A percentile compares a stretch with the other conserved stretches of the same genome.
Conservation (phyloP, 176 grass and related monocot genomes). For the Lolium multiflorum region DNA sequence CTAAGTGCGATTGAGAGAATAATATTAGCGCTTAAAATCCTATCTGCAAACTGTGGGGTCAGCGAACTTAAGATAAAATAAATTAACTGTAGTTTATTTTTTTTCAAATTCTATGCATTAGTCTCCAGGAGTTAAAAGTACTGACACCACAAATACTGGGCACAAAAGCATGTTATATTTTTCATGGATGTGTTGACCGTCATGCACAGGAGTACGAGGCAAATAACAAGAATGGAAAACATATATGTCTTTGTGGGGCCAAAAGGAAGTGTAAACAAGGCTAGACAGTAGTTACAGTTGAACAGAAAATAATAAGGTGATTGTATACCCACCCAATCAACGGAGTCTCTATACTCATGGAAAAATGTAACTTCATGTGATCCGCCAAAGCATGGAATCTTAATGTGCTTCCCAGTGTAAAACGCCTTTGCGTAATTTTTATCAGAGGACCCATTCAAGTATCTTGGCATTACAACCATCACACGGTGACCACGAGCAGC, state of each 20-base stretch:
- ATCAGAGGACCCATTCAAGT: slow-evolving; percentile 70
- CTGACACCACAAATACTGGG: neutral
- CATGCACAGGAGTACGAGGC: neutral
- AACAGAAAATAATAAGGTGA: slow-evolving; percentile 31
- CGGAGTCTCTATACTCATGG: slow-evolving; percentile 80
- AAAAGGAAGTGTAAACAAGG: slow-evolving; percentile 3
- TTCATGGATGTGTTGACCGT: neutral
- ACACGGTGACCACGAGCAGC: slow-evolving; percentile 91
- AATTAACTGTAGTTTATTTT: neutral
- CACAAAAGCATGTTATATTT: neutral
- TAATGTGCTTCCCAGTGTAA: slow-evolving; percentile 63
- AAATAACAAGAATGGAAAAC: slow-evolving; percentile 25
- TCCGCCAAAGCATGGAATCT: slow-evolving; percentile 77
- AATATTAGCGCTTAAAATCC: neutral
- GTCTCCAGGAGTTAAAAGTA: neutral
- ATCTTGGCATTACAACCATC: slow-evolving; percentile 94
- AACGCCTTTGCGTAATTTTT: slow-evolving; percentile 60
- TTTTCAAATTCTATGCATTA: neutral
- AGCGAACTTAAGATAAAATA: neutral
- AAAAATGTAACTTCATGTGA: slow-evolving; percentile 85
- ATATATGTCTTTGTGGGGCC: neutral
- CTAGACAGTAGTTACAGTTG: neutral
- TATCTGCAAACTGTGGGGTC: neutral
- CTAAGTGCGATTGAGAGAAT: neutral
- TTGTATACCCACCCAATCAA: slow-evolving; percentile 82